Evolutionary conservation across 129 eudicot species (phyloP), one percentile per base, ranked within the genome.

Genomic region (Chrysanthemum seticuspe): DNA sequence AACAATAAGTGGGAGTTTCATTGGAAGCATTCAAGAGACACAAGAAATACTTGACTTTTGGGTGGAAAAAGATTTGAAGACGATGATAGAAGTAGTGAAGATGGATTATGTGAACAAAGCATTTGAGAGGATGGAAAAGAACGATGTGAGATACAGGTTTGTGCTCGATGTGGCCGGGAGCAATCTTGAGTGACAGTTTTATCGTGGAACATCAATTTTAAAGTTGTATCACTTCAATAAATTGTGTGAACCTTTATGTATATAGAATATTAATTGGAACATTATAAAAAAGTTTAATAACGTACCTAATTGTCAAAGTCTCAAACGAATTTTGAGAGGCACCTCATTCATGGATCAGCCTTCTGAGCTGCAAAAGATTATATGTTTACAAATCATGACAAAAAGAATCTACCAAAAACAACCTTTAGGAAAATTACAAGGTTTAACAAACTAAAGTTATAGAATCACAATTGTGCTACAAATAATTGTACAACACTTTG

Each of bases 91-190:
- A 55, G 77, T 84, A 34, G 88, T 82, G 73, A 82, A 87, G 78
- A 84, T 81, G 82, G 87, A 84, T 10, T 87, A 87, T 70, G 85
- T 84, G 67, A 84, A 87, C 71, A 53, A 70, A 72, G 92, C 92
- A 29, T 87, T 87, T 79, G 87, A 82, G 68, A 79, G 89, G 54
- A 76, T 84, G 81, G 89, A 79, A 58, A 84, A 45, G 58, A 87
- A 82, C 61, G 92, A 87, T 50, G 87, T 84, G 36, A 84, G 92
- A 67, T 87, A 87, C 67, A 76, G 88, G 76, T 84, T 87, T 67
- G 88, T 87, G 68, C 14, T 84, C 25, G 85, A 87, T 73, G 92
- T 87, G 58, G 86, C 83, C 18, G 81, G 85, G 70, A 87, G 85
- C 61, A 69, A 80, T 74, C 77, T 82, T 25, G 81, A 86, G 82